Conservation (phyloP, 176 grass and related monocot genomes). For the Pontederia paniculata region DNA sequence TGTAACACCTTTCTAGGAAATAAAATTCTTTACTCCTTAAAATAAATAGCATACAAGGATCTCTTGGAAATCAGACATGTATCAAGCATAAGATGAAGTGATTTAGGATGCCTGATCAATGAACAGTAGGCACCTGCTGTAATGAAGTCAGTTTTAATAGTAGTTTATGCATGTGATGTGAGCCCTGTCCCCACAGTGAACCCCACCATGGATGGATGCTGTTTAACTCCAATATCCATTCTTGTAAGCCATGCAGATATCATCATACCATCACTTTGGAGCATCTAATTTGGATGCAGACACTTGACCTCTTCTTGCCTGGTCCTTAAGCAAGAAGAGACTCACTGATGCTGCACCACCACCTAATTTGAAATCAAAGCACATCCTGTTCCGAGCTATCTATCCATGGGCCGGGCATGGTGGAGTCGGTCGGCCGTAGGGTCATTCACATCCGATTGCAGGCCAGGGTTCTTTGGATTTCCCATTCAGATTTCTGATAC, state of each 20-base stretch:
- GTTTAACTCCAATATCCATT: background rate
- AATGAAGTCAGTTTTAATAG: background rate
- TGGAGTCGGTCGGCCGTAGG: no score
- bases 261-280: background rate
- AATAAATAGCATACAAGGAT: background rate
- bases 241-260: slow-evolving; percentile 5
- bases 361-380: no score
- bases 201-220: background rate
- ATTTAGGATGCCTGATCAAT: no score
- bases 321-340: no score
- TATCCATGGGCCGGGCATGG: no score
- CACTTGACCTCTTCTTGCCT: no score
- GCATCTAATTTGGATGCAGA: background rate
- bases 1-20: background rate
- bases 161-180: background rate
- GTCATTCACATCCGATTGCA: no score
- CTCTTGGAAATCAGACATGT: background rate
- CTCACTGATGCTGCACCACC: no score
- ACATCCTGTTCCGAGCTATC: no score
- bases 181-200: background rate
- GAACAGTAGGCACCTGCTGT: background rate
- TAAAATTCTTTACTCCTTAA: background rate
- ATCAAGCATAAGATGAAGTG: background rate
- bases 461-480: no score
- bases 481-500: no score